Evolutionary conservation across 2,329 filamentous ascomycete genomes (phyloP).

Genomic region (Escovopsis weberi): DNA sequence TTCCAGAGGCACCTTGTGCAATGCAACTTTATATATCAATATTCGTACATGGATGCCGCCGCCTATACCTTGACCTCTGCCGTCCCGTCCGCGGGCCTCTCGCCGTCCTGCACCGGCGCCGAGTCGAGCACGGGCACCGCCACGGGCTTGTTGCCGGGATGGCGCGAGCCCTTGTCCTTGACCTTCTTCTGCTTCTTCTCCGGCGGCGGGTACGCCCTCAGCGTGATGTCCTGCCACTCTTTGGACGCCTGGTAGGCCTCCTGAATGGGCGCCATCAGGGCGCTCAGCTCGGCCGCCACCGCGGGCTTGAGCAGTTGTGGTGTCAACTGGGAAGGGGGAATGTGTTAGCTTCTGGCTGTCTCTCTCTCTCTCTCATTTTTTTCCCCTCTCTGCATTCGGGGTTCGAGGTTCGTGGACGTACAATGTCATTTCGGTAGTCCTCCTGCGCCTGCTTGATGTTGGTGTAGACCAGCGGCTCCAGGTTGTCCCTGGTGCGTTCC

Average conservation of each 20-base stretch:
- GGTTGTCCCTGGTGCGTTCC: conserved; percentile 44
- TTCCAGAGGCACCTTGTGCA: neutral
- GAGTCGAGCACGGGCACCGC: neutral
- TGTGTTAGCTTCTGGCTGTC: neutral
- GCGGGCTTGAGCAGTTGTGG: conserved; percentile 84
- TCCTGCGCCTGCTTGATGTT: conserved; percentile 58
- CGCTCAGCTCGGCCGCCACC: conserved; percentile 56
- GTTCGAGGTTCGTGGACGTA: conserved; percentile 25
- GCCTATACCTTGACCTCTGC: too few relatives aligned
- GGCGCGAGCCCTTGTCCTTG: conserved; percentile 59
- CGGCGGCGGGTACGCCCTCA: conserved; percentile 66
- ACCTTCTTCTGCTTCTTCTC: conserved; percentile 61
- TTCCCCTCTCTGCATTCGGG: too few relatives aligned
- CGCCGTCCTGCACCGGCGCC: too few relatives aligned
- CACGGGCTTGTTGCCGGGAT: conserved; percentile 30
- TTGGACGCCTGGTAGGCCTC: conserved; percentile 51
- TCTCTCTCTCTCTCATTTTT: too few relatives aligned
- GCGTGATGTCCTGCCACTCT: conserved; percentile 59
- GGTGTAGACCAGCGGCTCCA: conserved; percentile 68
- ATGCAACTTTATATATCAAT: neutral
- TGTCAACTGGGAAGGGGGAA: conserved; percentile 36
- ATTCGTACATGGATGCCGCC: neutral
- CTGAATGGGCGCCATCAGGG: conserved; percentile 65
- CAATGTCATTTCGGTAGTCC: conserved; percentile 67
- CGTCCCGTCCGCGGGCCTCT: too few relatives aligned